phyloP scores from a whole-genome alignment of 2,329 filamentous ascomycete genomes.

The Sordariomycetes sp. region DNA sequence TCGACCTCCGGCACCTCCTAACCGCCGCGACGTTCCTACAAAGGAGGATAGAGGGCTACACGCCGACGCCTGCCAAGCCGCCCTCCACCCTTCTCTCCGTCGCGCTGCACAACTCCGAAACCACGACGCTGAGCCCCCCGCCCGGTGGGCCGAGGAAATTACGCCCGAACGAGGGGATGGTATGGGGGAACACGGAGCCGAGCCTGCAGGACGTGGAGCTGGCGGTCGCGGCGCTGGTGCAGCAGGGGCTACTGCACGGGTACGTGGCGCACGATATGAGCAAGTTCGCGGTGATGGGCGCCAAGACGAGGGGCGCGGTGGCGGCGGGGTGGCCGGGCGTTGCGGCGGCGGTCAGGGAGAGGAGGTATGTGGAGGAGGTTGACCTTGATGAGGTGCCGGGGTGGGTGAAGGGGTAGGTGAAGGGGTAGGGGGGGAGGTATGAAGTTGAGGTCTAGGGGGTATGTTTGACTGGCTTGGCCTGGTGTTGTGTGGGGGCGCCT shows the following conservation, averaged over 20 bases:
- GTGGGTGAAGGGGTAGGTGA: conserved; percentile 48
- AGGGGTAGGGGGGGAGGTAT: conserved; percentile 2
- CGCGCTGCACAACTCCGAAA: conserved; percentile 16
- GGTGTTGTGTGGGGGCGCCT: not conserved
- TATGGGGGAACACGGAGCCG: conserved; percentile 50
- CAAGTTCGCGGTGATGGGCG: conserved; percentile 72
- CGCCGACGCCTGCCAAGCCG: conserved; percentile 19
- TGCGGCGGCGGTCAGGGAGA: conserved; percentile 53
- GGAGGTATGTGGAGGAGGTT: conserved; percentile 41
- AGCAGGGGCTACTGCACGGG: conserved; percentile 70
- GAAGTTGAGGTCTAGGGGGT: not conserved
- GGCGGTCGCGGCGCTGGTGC: conserved; percentile 61
- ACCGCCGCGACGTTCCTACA: conserved; percentile 53
- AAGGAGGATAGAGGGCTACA: conserved; percentile 44
- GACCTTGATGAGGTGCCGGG: conserved; percentile 59
- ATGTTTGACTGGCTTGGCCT: not conserved
- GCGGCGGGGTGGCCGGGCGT: conserved; percentile 64
- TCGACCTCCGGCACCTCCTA: conserved; percentile 59
- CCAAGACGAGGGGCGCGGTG: conserved; percentile 51
- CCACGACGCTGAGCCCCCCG: conserved; percentile 31
- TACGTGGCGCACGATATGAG: conserved; percentile 68
- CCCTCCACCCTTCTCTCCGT: conserved; percentile 4
- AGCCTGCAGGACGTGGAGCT: conserved; percentile 59
- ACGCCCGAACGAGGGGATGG: conserved; percentile 42
- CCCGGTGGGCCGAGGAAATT: conserved; percentile 31